Conservation (phyloP, 2,329 filamentous ascomycete species). For the Ophiosphaerella narmari region DNA sequence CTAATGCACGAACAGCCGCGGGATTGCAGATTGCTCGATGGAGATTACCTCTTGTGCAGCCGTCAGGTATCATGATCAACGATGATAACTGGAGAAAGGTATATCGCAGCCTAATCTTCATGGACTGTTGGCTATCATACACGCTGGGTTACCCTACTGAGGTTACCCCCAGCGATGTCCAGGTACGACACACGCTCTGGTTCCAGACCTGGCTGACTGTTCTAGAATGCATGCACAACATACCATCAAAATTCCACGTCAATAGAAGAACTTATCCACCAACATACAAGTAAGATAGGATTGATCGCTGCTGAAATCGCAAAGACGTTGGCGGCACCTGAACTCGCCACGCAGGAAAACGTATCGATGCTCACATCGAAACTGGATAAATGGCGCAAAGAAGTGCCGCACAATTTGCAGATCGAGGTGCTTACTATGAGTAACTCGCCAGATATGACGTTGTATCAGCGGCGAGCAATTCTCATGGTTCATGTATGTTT, state of each 20-base stretch:
- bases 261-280: conserved; percentile 41
- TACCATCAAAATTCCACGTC: conserved; percentile 15
- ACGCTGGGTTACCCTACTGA: conserved; percentile 44
- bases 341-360: conserved; percentile 35
- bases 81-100: conserved; percentile 34
- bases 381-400: conserved; percentile 40
- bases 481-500: conserved; percentile 43
- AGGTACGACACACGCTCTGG: conserved; percentile 23
- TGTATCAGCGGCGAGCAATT: conserved; percentile 41
- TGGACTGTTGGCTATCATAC: conserved; percentile 47
- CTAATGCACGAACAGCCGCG: conserved; percentile 27
- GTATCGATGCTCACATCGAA: conserved; percentile 35
- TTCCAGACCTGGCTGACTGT: conserved; percentile 14
- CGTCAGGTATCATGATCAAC: background rate
- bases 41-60: conserved; percentile 25
- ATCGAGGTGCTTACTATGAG: conserved; percentile 35
- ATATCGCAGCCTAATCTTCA: conserved; percentile 44
- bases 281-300: conserved; percentile 43
- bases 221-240: conserved; percentile 28
- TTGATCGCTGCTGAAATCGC: conserved; percentile 43
- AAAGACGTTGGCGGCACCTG: conserved; percentile 37
- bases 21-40: conserved; percentile 44
- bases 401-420: conserved; percentile 39
- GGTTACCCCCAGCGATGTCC: conserved; percentile 32
- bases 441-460: conserved; percentile 26